phyloP scores from a whole-genome alignment of 768 basidiomycete species.

The Mycena vulgaris region DNA sequence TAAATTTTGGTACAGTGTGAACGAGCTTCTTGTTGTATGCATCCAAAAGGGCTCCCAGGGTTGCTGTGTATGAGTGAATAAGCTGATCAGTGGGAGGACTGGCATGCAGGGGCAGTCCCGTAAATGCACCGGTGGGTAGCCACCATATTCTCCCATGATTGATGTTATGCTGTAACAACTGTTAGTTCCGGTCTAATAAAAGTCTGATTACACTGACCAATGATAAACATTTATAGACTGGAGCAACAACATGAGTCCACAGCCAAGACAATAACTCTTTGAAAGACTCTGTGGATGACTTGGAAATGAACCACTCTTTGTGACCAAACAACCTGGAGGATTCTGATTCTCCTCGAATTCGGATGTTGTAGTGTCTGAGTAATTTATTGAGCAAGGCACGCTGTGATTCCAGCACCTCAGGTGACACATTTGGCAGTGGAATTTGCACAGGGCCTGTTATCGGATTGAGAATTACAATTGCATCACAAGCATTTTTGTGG shows the following conservation, averaged over 20 bases:
- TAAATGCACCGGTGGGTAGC: slow-evolving; percentile 36
- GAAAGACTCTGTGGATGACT: not conserved
- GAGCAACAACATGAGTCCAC: slow-evolving; percentile 16
- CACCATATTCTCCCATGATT: slow-evolving; percentile 37
- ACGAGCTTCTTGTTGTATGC: not conserved
- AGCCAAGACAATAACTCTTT: slow-evolving; percentile 27
- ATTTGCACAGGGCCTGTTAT: slow-evolving; percentile 20
- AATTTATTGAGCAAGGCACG: not conserved
- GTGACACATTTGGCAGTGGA: slow-evolving; percentile 7
- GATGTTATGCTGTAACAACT: slow-evolving; percentile 26
- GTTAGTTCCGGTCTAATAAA: not conserved
- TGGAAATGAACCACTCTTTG: not conserved
- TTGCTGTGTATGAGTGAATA: slow-evolving; percentile 37
- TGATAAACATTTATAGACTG: slow-evolving; percentile 24
- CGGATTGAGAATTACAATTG: slow-evolving; percentile 30
- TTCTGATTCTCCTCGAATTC: not conserved
- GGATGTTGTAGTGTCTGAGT: slow-evolving; percentile 1
- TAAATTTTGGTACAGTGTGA: too few species aligned
- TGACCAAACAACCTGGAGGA: not conserved
- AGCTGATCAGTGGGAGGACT: slow-evolving; percentile 15
- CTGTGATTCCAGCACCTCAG: not conserved
- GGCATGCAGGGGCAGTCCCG: slow-evolving; percentile 37
- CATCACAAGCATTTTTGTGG: slow-evolving; percentile 29
- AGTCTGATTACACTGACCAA: slow-evolving; percentile 7
- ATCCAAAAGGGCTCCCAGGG: slow-evolving; percentile 29